phyloP scores from a whole-genome alignment of 306 rosid genomes.

The Prinsepia uniflora region DNA sequence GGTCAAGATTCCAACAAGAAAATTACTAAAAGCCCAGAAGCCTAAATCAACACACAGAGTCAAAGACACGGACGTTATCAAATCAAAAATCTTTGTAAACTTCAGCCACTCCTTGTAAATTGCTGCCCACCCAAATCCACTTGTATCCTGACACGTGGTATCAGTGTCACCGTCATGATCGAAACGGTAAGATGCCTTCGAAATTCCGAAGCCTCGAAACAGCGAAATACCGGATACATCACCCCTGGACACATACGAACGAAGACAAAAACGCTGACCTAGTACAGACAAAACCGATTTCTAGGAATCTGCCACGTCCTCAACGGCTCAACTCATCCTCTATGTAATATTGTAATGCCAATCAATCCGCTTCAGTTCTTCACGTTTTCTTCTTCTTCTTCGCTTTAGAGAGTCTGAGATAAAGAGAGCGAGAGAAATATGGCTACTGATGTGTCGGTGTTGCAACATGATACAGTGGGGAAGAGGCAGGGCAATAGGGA shows the following conservation, averaged over 20 bases:
- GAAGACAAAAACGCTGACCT: background rate
- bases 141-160: background rate
- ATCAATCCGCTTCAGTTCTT: background rate
- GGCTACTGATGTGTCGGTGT: conserved; percentile 30
- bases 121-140: background rate
- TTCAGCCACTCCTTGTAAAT: no score
- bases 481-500: conserved; percentile 22
- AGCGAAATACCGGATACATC: conserved; percentile 17
- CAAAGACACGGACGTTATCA: no score
- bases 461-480: conserved; percentile 20
- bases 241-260: conserved; percentile 22
- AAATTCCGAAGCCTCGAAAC: background rate
- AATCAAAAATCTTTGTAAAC: no score
- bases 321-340: background rate
- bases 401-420: background rate
- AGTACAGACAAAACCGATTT: background rate
- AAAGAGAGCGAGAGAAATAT: conserved; percentile 21
- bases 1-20: no score
- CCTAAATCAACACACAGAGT: no score
- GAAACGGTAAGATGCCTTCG: background rate
- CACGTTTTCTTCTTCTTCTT: background rate
- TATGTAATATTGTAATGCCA: no score
- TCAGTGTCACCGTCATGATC: rapidly evolving
- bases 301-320: background rate
- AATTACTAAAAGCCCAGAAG: no score